phyloP scores from a whole-genome alignment of 1,139 yeast species.

The Yamadazyma siamensis region DNA sequence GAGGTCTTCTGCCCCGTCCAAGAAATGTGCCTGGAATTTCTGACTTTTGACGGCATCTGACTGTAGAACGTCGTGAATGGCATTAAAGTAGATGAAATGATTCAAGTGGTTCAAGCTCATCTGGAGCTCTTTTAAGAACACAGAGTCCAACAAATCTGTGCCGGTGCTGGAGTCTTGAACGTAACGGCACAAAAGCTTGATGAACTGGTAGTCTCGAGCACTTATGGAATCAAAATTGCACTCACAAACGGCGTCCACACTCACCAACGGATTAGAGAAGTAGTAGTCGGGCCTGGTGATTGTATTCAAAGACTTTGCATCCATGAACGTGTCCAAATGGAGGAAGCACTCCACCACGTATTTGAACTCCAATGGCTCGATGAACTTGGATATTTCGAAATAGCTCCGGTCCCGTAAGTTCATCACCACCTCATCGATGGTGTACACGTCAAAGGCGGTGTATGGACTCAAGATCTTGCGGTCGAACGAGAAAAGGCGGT shows the following conservation, averaged over 20 bases:
- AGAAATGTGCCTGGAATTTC: conserved; percentile 3
- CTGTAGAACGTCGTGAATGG: conserved; percentile 10
- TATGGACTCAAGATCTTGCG: conserved; percentile 4
- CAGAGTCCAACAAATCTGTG: conserved; percentile 7
- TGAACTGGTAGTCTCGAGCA: conserved; percentile 10
- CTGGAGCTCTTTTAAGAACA: conserved; percentile 12
- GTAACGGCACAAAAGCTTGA: conserved; percentile 11
- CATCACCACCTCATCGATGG: conserved; percentile 10
- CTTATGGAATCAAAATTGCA: conserved; percentile 4
- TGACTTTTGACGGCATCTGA: conserved; percentile 4
- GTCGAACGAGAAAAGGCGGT: conserved; percentile 9
- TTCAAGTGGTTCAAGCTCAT: conserved; percentile 10
- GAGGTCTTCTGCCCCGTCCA: conserved; percentile 1
- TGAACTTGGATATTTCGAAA: conserved; percentile 11
- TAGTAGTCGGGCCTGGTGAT: conserved; percentile 8
- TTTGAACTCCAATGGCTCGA: conserved; percentile 13
- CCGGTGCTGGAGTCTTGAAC: conserved; percentile 7
- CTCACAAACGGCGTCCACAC: conserved; percentile 1
- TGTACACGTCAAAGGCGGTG: conserved; percentile 7
- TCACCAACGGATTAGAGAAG: conserved; percentile 6
- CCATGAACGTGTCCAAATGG: conserved; percentile 9
- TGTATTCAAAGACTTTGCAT: conserved; percentile 11
- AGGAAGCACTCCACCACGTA: conserved; percentile 12
- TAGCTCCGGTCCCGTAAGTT: conserved; percentile 11
- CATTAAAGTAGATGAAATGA: conserved; percentile 16